Conservation (phyloP, 2,329 filamentous ascomycete species). For the Colletotrichum australisinense region DNA sequence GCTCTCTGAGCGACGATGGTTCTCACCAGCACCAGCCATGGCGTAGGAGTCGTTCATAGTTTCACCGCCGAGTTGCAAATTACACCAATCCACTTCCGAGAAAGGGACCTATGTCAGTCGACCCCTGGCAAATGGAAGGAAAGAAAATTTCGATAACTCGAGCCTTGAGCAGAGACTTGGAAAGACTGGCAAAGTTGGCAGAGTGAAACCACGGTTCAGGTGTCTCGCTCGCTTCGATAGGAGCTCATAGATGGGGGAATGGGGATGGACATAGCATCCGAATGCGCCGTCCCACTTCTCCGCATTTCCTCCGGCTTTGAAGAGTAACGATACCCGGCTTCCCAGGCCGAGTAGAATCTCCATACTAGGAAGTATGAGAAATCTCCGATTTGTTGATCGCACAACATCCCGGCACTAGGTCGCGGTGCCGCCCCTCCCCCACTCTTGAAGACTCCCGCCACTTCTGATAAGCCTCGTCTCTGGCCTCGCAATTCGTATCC, state of each 20-base stretch:
- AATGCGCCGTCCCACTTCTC: constrained; percentile 12
- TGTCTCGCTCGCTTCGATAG: background rate
- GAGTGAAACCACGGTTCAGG: background rate
- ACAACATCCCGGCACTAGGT: background rate
- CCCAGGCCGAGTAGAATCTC: background rate
- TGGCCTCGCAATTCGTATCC: background rate
- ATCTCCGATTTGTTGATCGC: background rate
- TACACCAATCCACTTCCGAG: constrained; percentile 11
- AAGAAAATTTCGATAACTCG: background rate
- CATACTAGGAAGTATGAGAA: background rate
- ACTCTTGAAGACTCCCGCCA: constrained; percentile 3
- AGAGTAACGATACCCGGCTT: constrained; percentile 1
- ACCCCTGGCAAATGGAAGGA: background rate
- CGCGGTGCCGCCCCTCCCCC: constrained; percentile 8
- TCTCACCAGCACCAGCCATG: background rate
- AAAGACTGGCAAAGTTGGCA: background rate
- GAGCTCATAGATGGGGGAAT: constrained; percentile 30
- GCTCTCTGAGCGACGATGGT: constrained; percentile 22
- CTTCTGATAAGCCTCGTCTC: constrained; percentile 9
- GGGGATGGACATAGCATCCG: constrained; percentile 11
- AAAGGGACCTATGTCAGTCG: background rate
- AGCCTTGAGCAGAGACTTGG: background rate
- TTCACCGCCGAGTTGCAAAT: background rate
- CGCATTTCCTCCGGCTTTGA: constrained; percentile 7
- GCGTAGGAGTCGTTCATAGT: background rate